Conservation (phyloP, 345 rosid genomes). For the Eucalyptus marginata region DNA sequence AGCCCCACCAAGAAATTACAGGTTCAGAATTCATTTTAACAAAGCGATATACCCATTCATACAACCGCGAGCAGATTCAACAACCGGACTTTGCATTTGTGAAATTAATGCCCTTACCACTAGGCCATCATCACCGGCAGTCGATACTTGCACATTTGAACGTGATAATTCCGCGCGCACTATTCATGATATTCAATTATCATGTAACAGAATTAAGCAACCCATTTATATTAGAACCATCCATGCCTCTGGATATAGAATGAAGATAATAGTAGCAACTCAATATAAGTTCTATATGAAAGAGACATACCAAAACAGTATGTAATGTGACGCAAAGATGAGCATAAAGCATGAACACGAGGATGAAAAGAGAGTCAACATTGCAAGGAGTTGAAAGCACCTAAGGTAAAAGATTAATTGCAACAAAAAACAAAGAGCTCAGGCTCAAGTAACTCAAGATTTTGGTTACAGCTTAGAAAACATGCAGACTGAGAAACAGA, state of each 20-base stretch:
- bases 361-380: neutral
- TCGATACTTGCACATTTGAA: neutral
- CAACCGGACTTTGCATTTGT: neutral
- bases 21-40: neutral
- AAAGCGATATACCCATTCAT: neutral
- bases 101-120: neutral
- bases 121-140: neutral
- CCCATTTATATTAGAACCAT: neutral
- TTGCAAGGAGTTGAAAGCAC: neutral
- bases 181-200: neutral
- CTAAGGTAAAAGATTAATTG: slow-evolving; percentile 50
- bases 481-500: slow-evolving; percentile 11
- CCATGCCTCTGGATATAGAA: neutral
- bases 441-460: slow-evolving; percentile 40
- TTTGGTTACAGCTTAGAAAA: slow-evolving; percentile 21
- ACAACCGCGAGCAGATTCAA: neutral
- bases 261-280: neutral
- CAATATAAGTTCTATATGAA: neutral
- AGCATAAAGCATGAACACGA: neutral
- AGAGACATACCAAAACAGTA: neutral
- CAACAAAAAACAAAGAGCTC: slow-evolving; percentile 53
- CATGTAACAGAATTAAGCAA: neutral
- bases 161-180: neutral
- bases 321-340: neutral
- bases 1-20: neutral